Percentiles rank a stretch among this genome's conserved stretches.
phyloP scores from a whole-genome alignment of 2,329 filamentous ascomycete genomes.

The Cercospora sp. region DNA sequence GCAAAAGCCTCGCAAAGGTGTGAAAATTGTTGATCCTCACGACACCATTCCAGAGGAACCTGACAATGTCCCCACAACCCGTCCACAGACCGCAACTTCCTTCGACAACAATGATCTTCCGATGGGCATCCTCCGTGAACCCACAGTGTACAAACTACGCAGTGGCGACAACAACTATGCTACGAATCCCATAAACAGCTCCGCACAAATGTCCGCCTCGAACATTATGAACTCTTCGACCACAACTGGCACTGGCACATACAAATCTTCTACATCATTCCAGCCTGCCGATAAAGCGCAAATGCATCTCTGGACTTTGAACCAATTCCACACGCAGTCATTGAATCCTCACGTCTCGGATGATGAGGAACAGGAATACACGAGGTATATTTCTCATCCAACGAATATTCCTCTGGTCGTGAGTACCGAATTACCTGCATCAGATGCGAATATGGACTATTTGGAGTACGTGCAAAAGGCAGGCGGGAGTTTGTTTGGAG shows the following conservation, averaged over 20 bases:
- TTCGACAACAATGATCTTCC: constrained; percentile 16
- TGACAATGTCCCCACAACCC: constrained; percentile 8
- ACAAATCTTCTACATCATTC: constrained; percentile 24
- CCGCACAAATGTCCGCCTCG: constrained; percentile 36
- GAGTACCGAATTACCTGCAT: constrained; percentile 61
- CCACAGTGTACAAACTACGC: constrained; percentile 12
- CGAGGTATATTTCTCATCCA: constrained; percentile 83
- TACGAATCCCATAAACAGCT: constrained; percentile 23
- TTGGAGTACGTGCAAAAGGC: constrained; percentile 74
- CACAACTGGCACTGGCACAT: background rate
- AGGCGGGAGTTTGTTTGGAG: constrained; percentile 57
- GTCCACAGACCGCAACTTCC: constrained; percentile 16
- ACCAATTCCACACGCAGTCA: constrained; percentile 80
- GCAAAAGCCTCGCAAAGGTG: constrained; percentile 57
- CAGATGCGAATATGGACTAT: constrained; percentile 64
- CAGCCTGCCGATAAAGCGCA: constrained; percentile 72
- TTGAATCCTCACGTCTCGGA: constrained; percentile 78
- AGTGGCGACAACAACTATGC: background rate
- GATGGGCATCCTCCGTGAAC: constrained; percentile 15
- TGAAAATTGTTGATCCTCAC: constrained; percentile 66
- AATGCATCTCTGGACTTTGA: constrained; percentile 83
- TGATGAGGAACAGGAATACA: constrained; percentile 81
- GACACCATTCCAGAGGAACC: constrained; percentile 24
- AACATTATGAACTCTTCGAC: background rate
- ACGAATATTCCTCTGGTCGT: constrained; percentile 78